phyloP scores from a whole-genome alignment of 495 filamentous ascomycete genomes.

The Penicillium macrosclerotiorum region DNA sequence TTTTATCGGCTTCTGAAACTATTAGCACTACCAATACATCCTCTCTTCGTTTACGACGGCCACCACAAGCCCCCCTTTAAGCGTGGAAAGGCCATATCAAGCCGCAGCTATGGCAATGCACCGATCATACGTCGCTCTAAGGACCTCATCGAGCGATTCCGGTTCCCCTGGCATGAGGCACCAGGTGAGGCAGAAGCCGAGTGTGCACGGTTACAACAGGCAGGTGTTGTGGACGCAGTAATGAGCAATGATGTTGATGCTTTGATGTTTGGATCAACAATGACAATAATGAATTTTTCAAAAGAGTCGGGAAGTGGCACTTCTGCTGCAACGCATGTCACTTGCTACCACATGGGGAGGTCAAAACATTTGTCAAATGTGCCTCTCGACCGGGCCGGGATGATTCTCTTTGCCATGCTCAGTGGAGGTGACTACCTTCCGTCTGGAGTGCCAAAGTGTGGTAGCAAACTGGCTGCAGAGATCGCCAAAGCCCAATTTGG shows the following conservation, averaged over 20 bases:
- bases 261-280: constrained; percentile 89
- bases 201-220: constrained; percentile 80
- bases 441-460: constrained; percentile 83
- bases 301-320: constrained; percentile 61
- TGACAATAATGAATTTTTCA: constrained; percentile 80
- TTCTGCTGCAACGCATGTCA: constrained; percentile 81
- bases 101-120: constrained; percentile 40
- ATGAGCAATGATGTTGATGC: constrained; percentile 98
- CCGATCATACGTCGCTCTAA: constrained; percentile 64
- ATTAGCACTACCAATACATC: constrained; percentile 73
- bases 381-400: constrained; percentile 76
- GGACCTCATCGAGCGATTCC: constrained; percentile 78
- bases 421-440: constrained; percentile 95
- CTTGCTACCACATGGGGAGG: constrained; percentile 62
- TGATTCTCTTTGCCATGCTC: constrained; percentile 94
- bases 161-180: constrained; percentile 79
- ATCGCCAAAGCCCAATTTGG: constrained; percentile 90
- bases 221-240: constrained; percentile 89
- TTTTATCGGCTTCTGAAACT: constrained; percentile 90
- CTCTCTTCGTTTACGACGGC: constrained; percentile 96
- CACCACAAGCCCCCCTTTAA: constrained; percentile 89
- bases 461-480: constrained; percentile 81
- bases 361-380: constrained; percentile 29
- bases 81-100: constrained; percentile 55
- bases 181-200: constrained; percentile 97